Base-by-base conservation (phyloP, 352 stramenopile genomes). In the Globisporangium spiculum region DNA sequence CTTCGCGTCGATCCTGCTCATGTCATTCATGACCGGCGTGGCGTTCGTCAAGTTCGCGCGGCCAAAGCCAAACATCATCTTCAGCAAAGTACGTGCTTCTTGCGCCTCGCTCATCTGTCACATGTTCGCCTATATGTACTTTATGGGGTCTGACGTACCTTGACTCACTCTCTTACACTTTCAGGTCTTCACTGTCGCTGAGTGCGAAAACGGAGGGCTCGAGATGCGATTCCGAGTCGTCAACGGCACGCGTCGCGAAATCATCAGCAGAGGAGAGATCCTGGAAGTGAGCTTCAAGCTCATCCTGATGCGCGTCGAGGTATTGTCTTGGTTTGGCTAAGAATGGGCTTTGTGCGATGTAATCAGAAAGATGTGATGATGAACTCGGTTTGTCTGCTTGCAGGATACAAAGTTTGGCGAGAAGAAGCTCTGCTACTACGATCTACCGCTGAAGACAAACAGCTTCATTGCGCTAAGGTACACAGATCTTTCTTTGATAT, bases 371-470 rank as follows among this genome's bases (percentile, higher is more conserved):
- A n/a, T 0, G 54, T 50, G 62, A 36, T 26, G 56, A 36, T 18
- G 44, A 10, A 50, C 44, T 50, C 44, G 44, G 44, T 41, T 32
- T 27, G 7, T 18, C 41, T 58, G 18, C 22, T 50, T 62, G 12
- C n/a, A 90, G 80, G 71, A 66, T 27, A 79, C 75, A 18, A 75
- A 63, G 20, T 32, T 65, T 32, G 75, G 74, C 2, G 77, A 81
- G 30, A 86, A 80, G 41, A 84, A 77, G 66, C 69, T 90, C 26
- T 90, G 82, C 44, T 89, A 88, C 67, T 90, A 90, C 44, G 80
- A 90, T 58, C 54, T 90, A 22, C 68, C 77, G 9, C 64, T 90
- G 26, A 69, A 84, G 32, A 78, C 75, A 34, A 58, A 72, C 12
- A 85, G 63, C 38, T 83, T 84, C 41, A 84, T 90, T 68, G 75